These are phyloP conservation scores for Chrysopogon serrulatus DNA, from an alignment of 176 grass and related monocot genomes.

Conservation along the genomic window DNA sequence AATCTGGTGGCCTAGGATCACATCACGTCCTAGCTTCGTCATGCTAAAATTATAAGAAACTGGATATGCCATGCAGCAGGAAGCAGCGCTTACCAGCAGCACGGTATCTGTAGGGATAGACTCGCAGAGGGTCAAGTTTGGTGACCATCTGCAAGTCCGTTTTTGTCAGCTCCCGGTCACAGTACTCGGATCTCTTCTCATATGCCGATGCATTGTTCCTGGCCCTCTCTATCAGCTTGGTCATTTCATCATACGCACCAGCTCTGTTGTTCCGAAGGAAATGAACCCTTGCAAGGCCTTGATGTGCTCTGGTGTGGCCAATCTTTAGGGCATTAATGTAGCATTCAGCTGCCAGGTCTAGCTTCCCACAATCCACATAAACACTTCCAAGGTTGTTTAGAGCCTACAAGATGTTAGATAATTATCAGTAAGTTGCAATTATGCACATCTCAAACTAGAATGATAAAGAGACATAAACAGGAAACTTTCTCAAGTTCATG, in stretches of 20 bases:
- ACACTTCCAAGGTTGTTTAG: constrained; percentile 98
- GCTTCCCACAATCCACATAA: constrained; percentile 91
- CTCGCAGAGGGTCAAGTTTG: constrained; percentile 85
- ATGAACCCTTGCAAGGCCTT: constrained; percentile 93
- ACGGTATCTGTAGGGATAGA: constrained; percentile 97
- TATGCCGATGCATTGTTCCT: constrained; percentile 96
- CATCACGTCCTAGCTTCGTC: not conserved
- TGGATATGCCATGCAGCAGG: constrained; percentile 17
- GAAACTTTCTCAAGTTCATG: not conserved
- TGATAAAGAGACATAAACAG: not conserved
- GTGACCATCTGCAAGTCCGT: constrained; percentile 87
- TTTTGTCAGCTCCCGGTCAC: constrained; percentile 80
- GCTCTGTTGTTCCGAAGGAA: constrained; percentile 73
- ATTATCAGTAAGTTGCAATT: constrained; percentile 7
- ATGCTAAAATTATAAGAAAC: not conserved
- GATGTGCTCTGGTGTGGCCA: constrained; percentile 91
- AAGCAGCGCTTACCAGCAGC: constrained; percentile 72
- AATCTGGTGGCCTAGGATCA: constrained; percentile 12
- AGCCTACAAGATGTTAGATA: constrained; percentile 57
- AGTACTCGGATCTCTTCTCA: constrained; percentile 97
- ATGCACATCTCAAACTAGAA: not conserved
- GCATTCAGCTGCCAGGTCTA: constrained; percentile 94
- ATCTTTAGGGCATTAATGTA: constrained; percentile 93
- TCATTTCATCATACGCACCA: constrained; percentile 93
- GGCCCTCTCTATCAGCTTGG: constrained; percentile 95